A percentile compares a stretch with the other conserved stretches of the same genome.
Conservation (phyloP, 306 rosid species). For the Cotoneaster glaucophyllus region DNA sequence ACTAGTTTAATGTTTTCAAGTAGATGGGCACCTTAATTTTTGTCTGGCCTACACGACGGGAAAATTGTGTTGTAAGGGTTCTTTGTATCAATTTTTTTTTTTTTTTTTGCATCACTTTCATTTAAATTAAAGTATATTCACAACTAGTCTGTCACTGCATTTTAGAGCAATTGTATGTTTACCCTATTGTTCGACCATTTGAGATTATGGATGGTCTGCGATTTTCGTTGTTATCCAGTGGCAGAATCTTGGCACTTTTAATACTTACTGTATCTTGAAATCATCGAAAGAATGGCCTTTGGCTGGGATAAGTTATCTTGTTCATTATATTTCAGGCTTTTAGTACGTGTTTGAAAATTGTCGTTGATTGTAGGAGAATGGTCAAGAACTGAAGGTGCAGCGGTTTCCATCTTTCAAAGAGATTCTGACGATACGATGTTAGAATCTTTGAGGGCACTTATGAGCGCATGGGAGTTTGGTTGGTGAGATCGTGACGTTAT, state of each 20-base stretch:
- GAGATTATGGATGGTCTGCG: background rate
- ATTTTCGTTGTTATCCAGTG: background rate
- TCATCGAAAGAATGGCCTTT: background rate
- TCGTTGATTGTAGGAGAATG: slow-evolving; percentile 11
- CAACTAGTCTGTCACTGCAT: background rate
- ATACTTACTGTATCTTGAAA: background rate
- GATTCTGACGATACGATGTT: background rate
- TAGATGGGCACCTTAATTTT: background rate
- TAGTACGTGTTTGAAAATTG: background rate
- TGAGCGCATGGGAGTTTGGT: background rate
- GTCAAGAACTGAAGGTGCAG: slow-evolving; percentile 14
- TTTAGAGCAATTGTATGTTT: background rate
- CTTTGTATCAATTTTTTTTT: background rate
- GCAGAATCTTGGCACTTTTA: background rate
- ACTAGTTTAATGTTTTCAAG: background rate
- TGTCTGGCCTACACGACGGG: background rate
- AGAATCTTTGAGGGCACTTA: background rate
- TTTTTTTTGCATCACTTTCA: background rate
- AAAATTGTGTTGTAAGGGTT: background rate
- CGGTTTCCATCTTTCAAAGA: background rate
- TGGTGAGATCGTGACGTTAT: background rate
- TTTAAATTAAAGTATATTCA: background rate
- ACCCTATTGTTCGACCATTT: background rate
- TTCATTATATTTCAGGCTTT: background rate
- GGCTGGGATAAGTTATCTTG: background rate